Percentiles rank a stretch among this genome's conserved stretches.
phyloP scores from a whole-genome alignment of 352 stramenopile genomes.

The Phytophthora idaei region DNA sequence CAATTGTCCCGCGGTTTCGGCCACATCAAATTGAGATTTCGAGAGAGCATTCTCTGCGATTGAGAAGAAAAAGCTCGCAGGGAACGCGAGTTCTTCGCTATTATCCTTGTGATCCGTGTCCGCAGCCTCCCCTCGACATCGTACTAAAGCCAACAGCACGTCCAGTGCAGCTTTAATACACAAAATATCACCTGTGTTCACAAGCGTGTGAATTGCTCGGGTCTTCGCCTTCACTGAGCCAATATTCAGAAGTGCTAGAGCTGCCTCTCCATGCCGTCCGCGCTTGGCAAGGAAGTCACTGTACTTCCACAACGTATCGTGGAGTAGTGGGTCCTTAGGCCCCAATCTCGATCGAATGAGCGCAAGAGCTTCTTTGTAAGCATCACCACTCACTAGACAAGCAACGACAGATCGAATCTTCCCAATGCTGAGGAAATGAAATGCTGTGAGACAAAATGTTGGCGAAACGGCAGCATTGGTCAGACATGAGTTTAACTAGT shows the following conservation, averaged over 20 bases:
- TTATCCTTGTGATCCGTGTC: neutral
- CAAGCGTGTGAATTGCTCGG: constrained; percentile 35
- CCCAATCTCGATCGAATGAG: constrained; percentile 55
- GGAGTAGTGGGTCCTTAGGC: constrained; percentile 43
- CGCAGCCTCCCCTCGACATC: neutral
- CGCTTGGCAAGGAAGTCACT: constrained; percentile 44
- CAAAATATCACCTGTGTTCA: constrained; percentile 37
- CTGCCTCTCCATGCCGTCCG: constrained; percentile 38
- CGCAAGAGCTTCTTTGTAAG: constrained; percentile 63
- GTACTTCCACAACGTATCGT: constrained; percentile 46
- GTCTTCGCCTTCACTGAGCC: constrained; percentile 27
- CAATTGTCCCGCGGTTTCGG: constrained; percentile 37
- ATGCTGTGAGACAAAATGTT: constrained; percentile 29
- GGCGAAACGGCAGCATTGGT: neutral
- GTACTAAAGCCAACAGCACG: constrained; percentile 20
- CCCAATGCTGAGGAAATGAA: constrained; percentile 63
- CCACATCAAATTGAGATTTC: constrained; percentile 29
- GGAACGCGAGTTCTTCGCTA: constrained; percentile 32
- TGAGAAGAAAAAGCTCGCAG: constrained; percentile 46
- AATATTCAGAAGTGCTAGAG: constrained; percentile 34
- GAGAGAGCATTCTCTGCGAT: constrained; percentile 39
- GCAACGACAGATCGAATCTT: constrained; percentile 59
- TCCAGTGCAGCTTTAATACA: constrained; percentile 43
- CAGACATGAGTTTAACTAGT: constrained; percentile 3
- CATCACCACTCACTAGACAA: constrained; percentile 43